phyloP scores from a whole-genome alignment of 768 basidiomycete species.

The Boletus speciosus region DNA sequence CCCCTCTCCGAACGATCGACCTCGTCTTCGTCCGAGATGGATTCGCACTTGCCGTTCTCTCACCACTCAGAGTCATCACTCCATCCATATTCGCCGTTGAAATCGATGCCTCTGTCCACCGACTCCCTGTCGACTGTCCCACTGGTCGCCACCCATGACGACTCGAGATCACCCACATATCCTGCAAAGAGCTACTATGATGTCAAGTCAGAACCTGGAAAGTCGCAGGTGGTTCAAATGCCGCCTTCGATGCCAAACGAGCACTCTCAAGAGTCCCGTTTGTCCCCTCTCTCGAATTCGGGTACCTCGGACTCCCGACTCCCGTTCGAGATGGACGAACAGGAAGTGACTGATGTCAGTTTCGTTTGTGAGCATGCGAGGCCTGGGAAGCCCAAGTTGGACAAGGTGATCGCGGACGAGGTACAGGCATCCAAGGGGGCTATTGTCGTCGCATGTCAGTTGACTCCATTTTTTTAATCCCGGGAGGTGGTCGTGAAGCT shows the following conservation, averaged over 20 bases:
- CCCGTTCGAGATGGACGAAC: conserved; percentile 48
- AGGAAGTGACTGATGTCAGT: conserved; percentile 58
- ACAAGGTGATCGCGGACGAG: conserved; percentile 62
- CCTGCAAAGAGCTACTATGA: conserved; percentile 4
- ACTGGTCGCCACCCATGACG: neutral
- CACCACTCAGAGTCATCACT: conserved; percentile 5
- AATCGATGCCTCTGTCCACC: neutral
- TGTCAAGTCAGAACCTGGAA: conserved; percentile 3
- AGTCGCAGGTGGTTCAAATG: neutral
- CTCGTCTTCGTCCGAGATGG: conserved; percentile 14
- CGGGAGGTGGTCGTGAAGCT: neutral
- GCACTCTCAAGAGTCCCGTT: neutral
- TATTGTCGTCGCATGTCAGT: conserved; percentile 69
- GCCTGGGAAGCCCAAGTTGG: conserved; percentile 64
- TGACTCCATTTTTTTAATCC: neutral
- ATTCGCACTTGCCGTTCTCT: conserved; percentile 8
- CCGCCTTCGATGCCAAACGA: neutral
- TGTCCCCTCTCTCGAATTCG: neutral
- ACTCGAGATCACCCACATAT: neutral
- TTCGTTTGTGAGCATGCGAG: conserved; percentile 60
- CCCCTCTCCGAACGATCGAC: conserved; percentile 17
- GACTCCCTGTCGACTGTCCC: conserved; percentile 6
- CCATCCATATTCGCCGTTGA: conserved; percentile 1
- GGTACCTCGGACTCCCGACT: neutral
- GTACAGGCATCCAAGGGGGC: conserved; percentile 51